These are phyloP conservation scores for Rhodocollybia butyracea DNA, from an alignment of 768 basidiomycete species.

Conservation along the genomic window DNA sequence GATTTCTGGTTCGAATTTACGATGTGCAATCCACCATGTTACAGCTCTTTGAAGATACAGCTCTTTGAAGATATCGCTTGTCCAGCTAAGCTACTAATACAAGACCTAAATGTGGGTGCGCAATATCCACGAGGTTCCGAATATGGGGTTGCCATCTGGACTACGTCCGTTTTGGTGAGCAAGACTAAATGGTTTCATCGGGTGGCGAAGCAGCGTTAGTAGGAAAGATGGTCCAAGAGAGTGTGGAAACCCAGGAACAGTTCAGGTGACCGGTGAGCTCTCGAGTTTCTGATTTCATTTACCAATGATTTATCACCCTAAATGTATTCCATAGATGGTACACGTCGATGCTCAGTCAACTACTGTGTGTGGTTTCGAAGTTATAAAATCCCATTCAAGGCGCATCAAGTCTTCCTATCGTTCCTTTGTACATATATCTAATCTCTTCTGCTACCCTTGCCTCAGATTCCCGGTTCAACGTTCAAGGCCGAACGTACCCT, in stretches of 20 bases:
- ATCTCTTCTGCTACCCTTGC: slow-evolving; percentile 70
- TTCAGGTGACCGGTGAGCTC: slow-evolving; percentile 64
- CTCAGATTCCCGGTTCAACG: slow-evolving; percentile 78
- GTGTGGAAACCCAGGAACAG: slow-evolving; percentile 39
- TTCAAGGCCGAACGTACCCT: slow-evolving; percentile 85
- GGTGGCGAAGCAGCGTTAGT: slow-evolving; percentile 89
- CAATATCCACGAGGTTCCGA: not conserved
- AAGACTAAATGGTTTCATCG: slow-evolving; percentile 82
- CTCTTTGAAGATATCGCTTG: slow-evolving; percentile 62
- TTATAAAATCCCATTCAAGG: slow-evolving; percentile 41
- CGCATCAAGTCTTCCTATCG: slow-evolving; percentile 6
- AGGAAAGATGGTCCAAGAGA: slow-evolving; percentile 72
- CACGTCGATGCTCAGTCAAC: slow-evolving; percentile 89
- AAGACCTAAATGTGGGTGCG: slow-evolving; percentile 55
- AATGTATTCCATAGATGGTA: slow-evolving; percentile 63
- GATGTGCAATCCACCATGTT: slow-evolving; percentile 98
- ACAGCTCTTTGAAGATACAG: no score
- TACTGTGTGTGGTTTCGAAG: slow-evolving; percentile 62
- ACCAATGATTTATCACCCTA: not conserved
- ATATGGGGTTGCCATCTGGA: not conserved
- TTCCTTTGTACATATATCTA: not conserved
- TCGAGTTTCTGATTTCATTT: not conserved
- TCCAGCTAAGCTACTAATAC: slow-evolving; percentile 61
- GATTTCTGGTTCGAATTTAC: slow-evolving; percentile 59
- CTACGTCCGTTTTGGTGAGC: slow-evolving; percentile 83